Evolutionary conservation across 345 rosid species (phyloP).

Genomic region (Punica granatum): DNA sequence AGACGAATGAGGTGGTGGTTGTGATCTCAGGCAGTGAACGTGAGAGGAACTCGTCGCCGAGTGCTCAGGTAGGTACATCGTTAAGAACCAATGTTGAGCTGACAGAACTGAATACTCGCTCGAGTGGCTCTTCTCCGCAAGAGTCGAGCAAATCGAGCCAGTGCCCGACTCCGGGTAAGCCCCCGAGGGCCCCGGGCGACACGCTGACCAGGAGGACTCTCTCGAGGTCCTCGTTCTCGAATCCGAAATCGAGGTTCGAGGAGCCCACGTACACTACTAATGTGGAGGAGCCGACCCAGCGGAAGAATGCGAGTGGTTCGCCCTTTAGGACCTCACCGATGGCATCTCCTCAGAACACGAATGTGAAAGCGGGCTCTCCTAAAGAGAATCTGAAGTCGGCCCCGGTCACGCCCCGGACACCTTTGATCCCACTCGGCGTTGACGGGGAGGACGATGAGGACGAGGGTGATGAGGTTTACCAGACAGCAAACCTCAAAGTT

Average conservation of each 20-base stretch:
- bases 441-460: conserved; percentile 21
- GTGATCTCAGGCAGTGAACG: not conserved
- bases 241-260: conserved; percentile 52
- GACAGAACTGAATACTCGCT: not conserved
- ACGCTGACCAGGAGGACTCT: conserved; percentile 23
- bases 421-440: conserved; percentile 37
- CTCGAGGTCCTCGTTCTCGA: conserved; percentile 31
- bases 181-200: conserved; percentile 18
- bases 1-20: not conserved
- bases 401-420: conserved; percentile 46
- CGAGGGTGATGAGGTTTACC: conserved; percentile 25
- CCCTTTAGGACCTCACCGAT: conserved; percentile 25
- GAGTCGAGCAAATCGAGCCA: not conserved
- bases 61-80: not conserved
- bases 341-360: conserved; percentile 19
- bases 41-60: not conserved
- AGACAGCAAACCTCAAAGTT: conserved; percentile 25
- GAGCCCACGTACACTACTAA: conserved; percentile 33
- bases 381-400: conserved; percentile 22
- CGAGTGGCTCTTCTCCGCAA: not conserved
- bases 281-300: conserved; percentile 21
- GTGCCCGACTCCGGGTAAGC: conserved; percentile 6
- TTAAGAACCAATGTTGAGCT: not conserved
- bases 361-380: not conserved
- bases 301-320: conserved; percentile 14